Base-by-base conservation (phyloP, 148 eudicot species). In the Euryodendron excelsum region DNA sequence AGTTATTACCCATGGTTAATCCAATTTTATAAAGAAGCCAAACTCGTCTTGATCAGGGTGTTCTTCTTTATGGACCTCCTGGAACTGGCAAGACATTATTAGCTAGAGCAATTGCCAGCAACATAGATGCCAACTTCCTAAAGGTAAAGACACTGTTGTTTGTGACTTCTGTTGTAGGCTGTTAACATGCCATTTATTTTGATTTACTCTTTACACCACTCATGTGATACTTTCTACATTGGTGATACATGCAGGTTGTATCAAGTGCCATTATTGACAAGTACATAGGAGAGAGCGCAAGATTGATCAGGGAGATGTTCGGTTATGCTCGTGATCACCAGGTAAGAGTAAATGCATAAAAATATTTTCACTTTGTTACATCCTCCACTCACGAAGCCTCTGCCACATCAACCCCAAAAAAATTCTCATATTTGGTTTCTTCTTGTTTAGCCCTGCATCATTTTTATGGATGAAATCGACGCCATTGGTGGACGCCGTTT, bases 1-100 rank as follows among this genome's bases (percentile, higher is more conserved):
- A 61, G 31, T 48, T 17, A 48, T 6, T 21, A 48, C 2, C n/a
- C n/a, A n/a, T n/a, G n/a, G n/a, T n/a, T n/a, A n/a, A n/a, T n/a
- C n/a, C n/a, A 78, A 69, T 27, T 44, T 71, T 48, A 45, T n/a
- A 11, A n/a, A 31, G 9, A 39, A 25, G 20, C 8, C 1, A 56
- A n/a, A 4, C 56, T 37, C 48, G 21, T 25, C 14, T 67, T 60
- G 17, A 12, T 75, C 77, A 96, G 99, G 98, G 99, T 85, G 99
- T 95, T 85, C 99, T 96, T 83, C 95, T 96, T 9, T 96, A 96
- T 84, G 99, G 99, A 50, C 99, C 99, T 74, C 99, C 98, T 80
- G 99, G 99, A 61, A 96, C 99, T 23, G 99, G 99, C 69, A 96
- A 96, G 82, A 96, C 99, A 47, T 63, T 96, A 83, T 82, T 95